These are phyloP conservation scores for Diddensiella caesifluorescens DNA, from an alignment of 805 yeast genomes.

Conservation along the genomic window DNA sequence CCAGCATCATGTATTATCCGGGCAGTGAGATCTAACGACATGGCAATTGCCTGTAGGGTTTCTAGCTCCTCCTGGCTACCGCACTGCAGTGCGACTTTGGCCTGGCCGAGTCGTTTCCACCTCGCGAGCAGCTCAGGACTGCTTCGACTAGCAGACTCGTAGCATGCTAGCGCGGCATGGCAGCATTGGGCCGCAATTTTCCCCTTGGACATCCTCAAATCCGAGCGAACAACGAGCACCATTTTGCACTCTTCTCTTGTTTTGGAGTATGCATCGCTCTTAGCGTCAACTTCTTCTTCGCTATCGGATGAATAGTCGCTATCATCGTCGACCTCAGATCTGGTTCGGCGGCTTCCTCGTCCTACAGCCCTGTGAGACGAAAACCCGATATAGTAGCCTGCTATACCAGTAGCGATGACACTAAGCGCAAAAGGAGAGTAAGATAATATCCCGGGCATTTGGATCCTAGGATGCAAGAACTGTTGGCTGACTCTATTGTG, in stretches of 20 bases:
- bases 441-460: constrained; percentile 2
- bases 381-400: constrained; percentile 15
- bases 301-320: constrained; percentile 10
- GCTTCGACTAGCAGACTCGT: constrained; percentile 50
- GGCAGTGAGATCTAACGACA: constrained; percentile 71
- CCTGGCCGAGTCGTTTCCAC: constrained; percentile 87
- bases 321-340: neutral
- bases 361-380: neutral
- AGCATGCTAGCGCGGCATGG: constrained; percentile 94
- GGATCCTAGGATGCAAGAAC: too few species aligned
- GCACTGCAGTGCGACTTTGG: constrained; percentile 80
- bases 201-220: constrained; percentile 88
- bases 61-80: constrained; percentile 57
- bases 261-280: constrained; percentile 12
- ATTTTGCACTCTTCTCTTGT: constrained; percentile 38
- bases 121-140: constrained; percentile 60
- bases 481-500: too few species aligned
- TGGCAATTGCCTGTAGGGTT: constrained; percentile 71
- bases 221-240: constrained; percentile 85
- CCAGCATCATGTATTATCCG: constrained; percentile 93
- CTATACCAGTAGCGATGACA: constrained; percentile 8
- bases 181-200: constrained; percentile 97
- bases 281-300: constrained; percentile 19
- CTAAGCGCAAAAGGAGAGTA: constrained; percentile 1
- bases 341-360: constrained; percentile 1